phyloP scores from a whole-genome alignment of 2,329 filamentous ascomycete genomes.

The Microsporum ferrugineum region DNA sequence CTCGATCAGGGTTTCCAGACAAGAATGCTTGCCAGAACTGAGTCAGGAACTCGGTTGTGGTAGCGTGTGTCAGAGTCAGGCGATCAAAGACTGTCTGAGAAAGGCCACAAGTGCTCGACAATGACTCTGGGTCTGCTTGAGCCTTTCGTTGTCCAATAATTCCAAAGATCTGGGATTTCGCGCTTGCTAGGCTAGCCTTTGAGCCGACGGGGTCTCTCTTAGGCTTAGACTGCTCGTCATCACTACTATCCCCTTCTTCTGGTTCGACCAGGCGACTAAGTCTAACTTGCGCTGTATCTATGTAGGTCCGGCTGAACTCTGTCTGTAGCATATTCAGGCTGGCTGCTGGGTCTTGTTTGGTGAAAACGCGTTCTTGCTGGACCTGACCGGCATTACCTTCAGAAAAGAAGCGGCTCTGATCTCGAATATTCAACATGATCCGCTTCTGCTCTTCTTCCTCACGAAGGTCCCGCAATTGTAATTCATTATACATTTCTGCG shows the following conservation, averaged over 20 bases:
- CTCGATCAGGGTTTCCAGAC: conserved; percentile 72
- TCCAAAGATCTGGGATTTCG: conserved; percentile 46
- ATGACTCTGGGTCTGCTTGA: conserved; percentile 29
- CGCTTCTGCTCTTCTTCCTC: conserved; percentile 62
- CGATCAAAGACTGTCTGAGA: conserved; percentile 47
- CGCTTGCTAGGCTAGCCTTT: conserved; percentile 49
- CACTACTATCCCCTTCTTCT: conserved; percentile 51
- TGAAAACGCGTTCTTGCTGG: conserved; percentile 47
- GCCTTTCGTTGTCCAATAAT: conserved; percentile 48
- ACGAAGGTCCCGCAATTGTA: conserved; percentile 69
- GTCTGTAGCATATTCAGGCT: conserved; percentile 54
- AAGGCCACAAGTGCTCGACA: conserved; percentile 36
- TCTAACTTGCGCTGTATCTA: conserved; percentile 51
- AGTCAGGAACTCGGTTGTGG: conserved; percentile 87
- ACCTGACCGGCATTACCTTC: conserved; percentile 32
- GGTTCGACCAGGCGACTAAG: conserved; percentile 52
- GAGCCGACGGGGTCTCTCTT: conserved; percentile 51
- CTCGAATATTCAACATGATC: conserved; percentile 75
- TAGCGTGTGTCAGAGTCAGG: conserved; percentile 71
- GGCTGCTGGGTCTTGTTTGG: conserved; percentile 56
- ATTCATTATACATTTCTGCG: conserved; percentile 60
- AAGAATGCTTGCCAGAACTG: conserved; percentile 94
- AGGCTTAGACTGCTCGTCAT: conserved; percentile 41
- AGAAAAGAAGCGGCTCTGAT: conserved; percentile 74
- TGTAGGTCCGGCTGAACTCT: conserved; percentile 42